Percentiles rank a stretch among this genome's conserved stretches.
phyloP scores from a whole-genome alignment of 805 yeast species.

The Zygotorulaspora danielsina region DNA sequence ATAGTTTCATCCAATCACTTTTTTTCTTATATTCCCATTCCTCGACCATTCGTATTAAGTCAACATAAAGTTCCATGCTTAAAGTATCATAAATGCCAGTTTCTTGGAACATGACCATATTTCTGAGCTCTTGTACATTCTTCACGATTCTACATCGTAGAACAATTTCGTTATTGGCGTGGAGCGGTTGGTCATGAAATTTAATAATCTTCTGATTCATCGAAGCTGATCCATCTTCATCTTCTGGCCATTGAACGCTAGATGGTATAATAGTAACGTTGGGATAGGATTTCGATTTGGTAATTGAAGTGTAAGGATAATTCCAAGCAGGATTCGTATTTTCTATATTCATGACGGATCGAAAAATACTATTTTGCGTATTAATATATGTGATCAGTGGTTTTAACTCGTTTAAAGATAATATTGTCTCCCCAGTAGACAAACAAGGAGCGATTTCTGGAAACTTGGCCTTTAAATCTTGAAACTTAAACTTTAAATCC shows the following conservation, averaged over 20 bases:
- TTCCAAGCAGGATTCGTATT: constrained; percentile 24
- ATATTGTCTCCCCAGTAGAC: constrained; percentile 52
- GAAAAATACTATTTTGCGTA: constrained; percentile 35
- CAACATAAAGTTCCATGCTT: constrained; percentile 55
- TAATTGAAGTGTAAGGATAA: constrained; percentile 30
- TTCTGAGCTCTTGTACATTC: constrained; percentile 42
- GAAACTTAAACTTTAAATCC: constrained; percentile 61
- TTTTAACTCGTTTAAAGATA: constrained; percentile 55
- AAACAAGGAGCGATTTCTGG: constrained; percentile 48
- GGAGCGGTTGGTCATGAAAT: constrained; percentile 33
- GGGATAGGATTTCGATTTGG: constrained; percentile 28
- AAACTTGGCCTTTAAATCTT: constrained; percentile 54
- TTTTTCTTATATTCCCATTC: constrained; percentile 46
- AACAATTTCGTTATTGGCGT: constrained; percentile 26
- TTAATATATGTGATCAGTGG: constrained; percentile 61
- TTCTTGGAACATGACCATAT: constrained; percentile 35
- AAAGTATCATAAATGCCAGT: constrained; percentile 49
- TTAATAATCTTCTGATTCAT: constrained; percentile 30
- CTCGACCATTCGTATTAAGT: constrained; percentile 49
- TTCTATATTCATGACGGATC: constrained; percentile 18
- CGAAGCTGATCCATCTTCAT: constrained; percentile 17
- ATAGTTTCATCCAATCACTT: constrained; percentile 45
- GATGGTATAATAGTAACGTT: constrained; percentile 27
- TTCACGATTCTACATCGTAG: constrained; percentile 44
- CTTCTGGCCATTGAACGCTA: constrained; percentile 19